phyloP scores from a whole-genome alignment of 495 filamentous ascomycete genomes.

The Aspergillus biplanus region DNA sequence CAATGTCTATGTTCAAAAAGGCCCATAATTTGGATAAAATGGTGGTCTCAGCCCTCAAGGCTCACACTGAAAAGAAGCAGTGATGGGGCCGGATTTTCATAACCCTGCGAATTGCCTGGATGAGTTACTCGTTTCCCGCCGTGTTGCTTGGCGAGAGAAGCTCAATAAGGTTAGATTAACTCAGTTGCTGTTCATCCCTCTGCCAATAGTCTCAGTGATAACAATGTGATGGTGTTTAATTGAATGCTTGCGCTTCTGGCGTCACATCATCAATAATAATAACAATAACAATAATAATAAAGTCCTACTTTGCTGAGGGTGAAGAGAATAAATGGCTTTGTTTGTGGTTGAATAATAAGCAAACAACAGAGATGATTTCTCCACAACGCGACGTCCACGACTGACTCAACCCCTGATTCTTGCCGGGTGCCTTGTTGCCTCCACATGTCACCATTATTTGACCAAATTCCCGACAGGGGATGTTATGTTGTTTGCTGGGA shows the following conservation, averaged over 20 bases:
- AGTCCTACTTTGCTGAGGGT: too few relatives aligned
- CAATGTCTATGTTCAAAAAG: not conserved
- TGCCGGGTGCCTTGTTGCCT: not conserved
- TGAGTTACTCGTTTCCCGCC: too few relatives aligned
- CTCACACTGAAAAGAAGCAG: too few relatives aligned
- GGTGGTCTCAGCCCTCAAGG: not conserved
- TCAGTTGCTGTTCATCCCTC: too few relatives aligned
- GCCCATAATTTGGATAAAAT: not conserved
- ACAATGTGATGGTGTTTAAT: not conserved
- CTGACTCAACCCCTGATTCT: not conserved
- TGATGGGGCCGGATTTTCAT: too few relatives aligned
- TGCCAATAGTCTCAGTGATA: not conserved
- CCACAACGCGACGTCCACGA: not conserved
- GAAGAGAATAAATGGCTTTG: too few relatives aligned
- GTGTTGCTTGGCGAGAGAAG: not conserved
- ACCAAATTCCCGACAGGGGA: not conserved
- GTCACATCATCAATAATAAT: not conserved
- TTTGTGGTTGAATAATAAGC: not conserved
- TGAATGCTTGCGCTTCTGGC: not conserved
- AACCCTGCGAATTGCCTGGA: too few relatives aligned
- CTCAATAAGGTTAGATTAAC: not conserved
- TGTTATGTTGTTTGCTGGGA: not conserved
- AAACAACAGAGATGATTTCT: slow-evolving; percentile 1
- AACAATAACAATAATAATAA: too few relatives aligned
- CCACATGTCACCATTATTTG: not conserved